Evolutionary conservation across 129 eudicot species (phyloP).

Genomic region (Smallanthus sonchifolius): DNA sequence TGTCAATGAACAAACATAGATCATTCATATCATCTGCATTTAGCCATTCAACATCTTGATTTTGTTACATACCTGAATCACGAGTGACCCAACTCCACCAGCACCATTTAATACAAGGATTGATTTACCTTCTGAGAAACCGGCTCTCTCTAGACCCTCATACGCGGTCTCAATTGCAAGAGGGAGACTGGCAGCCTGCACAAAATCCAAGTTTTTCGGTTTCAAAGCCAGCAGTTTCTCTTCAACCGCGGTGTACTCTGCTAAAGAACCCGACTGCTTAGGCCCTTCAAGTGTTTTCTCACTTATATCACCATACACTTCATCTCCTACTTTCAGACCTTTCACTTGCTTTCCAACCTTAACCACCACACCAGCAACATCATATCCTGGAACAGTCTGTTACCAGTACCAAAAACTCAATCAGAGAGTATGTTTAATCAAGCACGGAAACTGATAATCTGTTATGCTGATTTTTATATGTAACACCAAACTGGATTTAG

Average conservation of each 20-base stretch:
- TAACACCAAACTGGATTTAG: too few species aligned
- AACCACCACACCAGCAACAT: constrained; percentile 43
- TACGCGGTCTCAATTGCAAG: constrained; percentile 46
- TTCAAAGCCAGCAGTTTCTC: constrained; percentile 42
- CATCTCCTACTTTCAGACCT: constrained; percentile 38
- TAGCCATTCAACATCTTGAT: neutral
- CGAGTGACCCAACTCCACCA: constrained; percentile 42
- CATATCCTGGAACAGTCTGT: constrained; percentile 45
- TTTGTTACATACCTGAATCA: constrained; percentile 33
- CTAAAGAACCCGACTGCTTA: constrained; percentile 38
- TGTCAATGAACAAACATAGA: neutral
- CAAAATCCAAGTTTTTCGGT: constrained; percentile 29
- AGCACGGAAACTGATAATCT: neutral
- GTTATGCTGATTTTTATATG: too few species aligned
- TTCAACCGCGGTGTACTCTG: constrained; percentile 40
- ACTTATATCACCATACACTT: constrained; percentile 33
- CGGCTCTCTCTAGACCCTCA: constrained; percentile 36
- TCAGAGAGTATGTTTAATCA: neutral
- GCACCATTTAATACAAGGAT: constrained; percentile 36
- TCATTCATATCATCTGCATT: neutral
- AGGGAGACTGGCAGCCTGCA: constrained; percentile 40
- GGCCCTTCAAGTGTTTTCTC: constrained; percentile 35
- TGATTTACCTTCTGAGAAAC: constrained; percentile 31
- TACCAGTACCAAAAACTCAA: neutral
- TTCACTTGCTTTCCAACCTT: constrained; percentile 38